Base-by-base conservation (phyloP, 2,329 filamentous ascomycete genomes). In the Arachnomyces sp. region DNA sequence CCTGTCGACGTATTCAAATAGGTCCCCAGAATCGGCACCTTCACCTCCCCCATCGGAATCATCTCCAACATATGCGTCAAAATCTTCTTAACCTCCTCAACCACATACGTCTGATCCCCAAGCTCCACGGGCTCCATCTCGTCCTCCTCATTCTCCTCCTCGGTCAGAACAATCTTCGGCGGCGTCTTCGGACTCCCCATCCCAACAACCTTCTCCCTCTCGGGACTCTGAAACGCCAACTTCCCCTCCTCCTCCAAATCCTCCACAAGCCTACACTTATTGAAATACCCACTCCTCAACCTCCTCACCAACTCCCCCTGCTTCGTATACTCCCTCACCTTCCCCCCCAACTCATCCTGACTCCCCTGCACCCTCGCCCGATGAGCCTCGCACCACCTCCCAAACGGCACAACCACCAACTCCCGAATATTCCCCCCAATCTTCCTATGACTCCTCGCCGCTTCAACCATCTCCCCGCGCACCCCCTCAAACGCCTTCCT, bases 191-290 rank as follows among this genome's bases (percentile, higher is more conserved):
- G 82, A 60, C 83, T 88, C 28, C 63, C 70, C 53, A 82, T 77
- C 2, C 53, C 47, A n/a, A n/a, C n/a, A n/a, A 9, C 20, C 9
- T 25, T 25, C 15, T 53, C 51, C 35, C 72, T 72, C 45, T 76
- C 71, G 4, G 88, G 87, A 49, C 89, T 87, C 62, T 94, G 88
- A 65, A 98, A 98, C 30, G 89, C 92, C 40, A 98, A 76, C 66
- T 98, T 96, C 63, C 95, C 94, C 70, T 98, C 93, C 65, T 98
- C 92, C 61, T 98, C 92, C 45, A 96, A 69, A 59, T 98, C 92
- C 61, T 98, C 93, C 5, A 96, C 83, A 46, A 95, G 71, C 36
- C 93, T 82, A 61, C 92, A 98, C 67, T 96, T 98, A 72, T 96
- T 98, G 75, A 96, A 96, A 67, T 98, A 98, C 53, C 86, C 84